Percentiles rank a stretch among this genome's conserved stretches.
These are phyloP conservation scores for Yarrowia bubula DNA, from an alignment of 805 yeast species.

Conservation along the genomic window DNA sequence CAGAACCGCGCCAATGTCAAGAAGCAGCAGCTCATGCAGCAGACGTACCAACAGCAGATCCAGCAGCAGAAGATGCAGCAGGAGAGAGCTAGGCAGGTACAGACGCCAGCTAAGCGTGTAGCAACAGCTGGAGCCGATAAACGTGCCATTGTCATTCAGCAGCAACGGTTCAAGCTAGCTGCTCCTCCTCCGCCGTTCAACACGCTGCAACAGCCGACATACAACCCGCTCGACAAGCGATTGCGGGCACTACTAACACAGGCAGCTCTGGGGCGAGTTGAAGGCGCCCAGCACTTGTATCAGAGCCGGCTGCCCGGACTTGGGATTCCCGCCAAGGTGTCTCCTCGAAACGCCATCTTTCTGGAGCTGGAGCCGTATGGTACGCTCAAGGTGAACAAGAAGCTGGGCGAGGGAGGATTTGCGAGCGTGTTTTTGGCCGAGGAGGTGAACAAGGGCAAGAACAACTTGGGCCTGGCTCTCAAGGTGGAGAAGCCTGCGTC, in stretches of 20 bases:
- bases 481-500: slow-evolving; percentile 66
- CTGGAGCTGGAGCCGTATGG: slow-evolving; percentile 15
- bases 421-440: slow-evolving; percentile 76
- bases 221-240: slow-evolving; percentile 25
- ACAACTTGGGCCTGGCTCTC: slow-evolving; percentile 55
- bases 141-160: background rate
- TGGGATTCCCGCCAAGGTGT: slow-evolving; percentile 19
- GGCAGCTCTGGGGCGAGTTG: slow-evolving; percentile 14
- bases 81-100: background rate
- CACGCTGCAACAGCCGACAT: slow-evolving; percentile 5
- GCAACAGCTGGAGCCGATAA: background rate
- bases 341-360: slow-evolving; percentile 1
- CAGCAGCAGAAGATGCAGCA: background rate
- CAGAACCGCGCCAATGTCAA: background rate
- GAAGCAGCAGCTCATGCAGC: slow-evolving; percentile 13
- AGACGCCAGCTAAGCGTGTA: background rate
- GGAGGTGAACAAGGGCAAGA: slow-evolving; percentile 45
- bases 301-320: slow-evolving; percentile 13
- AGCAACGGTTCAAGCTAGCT: slow-evolving; percentile 16
- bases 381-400: slow-evolving; percentile 42
- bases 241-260: slow-evolving; percentile 25
- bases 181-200: slow-evolving; percentile 10
- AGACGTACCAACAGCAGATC: slow-evolving; percentile 13
- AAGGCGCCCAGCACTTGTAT: background rate
- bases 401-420: slow-evolving; percentile 78